Base-by-base conservation (phyloP, 257 asterid species). In the Solanum raphanifolium region DNA sequence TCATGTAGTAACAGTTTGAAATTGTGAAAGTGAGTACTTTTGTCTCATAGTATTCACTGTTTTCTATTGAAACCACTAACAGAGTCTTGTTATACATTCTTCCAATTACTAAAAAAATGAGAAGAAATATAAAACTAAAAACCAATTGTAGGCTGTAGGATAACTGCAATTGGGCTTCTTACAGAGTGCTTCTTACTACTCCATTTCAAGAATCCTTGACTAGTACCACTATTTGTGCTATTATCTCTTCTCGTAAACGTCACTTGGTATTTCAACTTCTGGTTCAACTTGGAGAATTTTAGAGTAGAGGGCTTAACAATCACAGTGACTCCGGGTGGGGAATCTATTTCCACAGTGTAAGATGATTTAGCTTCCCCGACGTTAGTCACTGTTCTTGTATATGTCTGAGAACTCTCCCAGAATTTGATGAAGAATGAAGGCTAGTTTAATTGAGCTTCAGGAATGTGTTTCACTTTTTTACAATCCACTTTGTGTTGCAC, bases 201-300 rank as follows among this genome's bases (percentile, higher is more conserved):
- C 93, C 94, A 92, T 32, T 89, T 90, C 7, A 92, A 75, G 52
- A 86, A 91, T 41, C 94, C 95, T 76, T 93, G 88, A 85, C 72
- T 90, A 27, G 83, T 23, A 0, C 66, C 32, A 1, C 25, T 38
- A 38, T 52, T 85, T 13, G 18, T 15, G 2, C 69, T 66, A 3
- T 87, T 18, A 2, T 41, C 23, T 25, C 48, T 2, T 65, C 60
- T 78, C 3, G 5, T 74, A 52, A 91, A 91, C 1, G 88, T 89
- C 84, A 91, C 92, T 31, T 83, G 16, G 25, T 91, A 92, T 65
- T 69, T 60, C 88, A 90, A 16, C 62, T 86, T 90, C 83, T 90
- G 89, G 52, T 89, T 89, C 7, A 74, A 8, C 84, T 89, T 43
- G 2, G 88, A 20, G 88, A 91, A 92, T 2, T 35, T 25, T 1